Evolutionary conservation across 192 early-diverging fungal species (phyloP).

Genomic region (Gorgonomyces haynaldii): DNA sequence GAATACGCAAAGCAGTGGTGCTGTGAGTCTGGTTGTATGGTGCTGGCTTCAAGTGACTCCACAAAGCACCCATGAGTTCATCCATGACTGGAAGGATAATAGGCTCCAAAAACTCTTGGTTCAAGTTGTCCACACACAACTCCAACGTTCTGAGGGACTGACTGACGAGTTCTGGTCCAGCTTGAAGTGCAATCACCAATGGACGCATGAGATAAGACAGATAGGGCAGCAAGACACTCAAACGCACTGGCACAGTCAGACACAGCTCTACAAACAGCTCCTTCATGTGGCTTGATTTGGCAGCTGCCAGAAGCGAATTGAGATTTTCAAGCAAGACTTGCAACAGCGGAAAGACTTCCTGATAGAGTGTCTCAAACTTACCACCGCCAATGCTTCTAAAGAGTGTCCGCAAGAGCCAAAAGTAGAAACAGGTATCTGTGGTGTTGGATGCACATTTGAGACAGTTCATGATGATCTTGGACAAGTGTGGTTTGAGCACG

Average conservation of each 20-base stretch:
- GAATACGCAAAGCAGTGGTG: slow-evolving; percentile 75
- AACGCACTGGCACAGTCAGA: slow-evolving; percentile 88
- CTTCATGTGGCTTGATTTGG: slow-evolving; percentile 72
- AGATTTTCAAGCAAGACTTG: slow-evolving; percentile 84
- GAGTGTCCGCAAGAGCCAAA: slow-evolving; percentile 74
- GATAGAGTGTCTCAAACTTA: slow-evolving; percentile 87
- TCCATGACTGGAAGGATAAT: slow-evolving; percentile 88
- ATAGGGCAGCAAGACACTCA: slow-evolving; percentile 87
- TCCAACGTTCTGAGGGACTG: slow-evolving; percentile 93
- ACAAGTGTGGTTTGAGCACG: slow-evolving; percentile 86
- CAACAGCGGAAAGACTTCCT: slow-evolving; percentile 87
- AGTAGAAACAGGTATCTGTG: slow-evolving; percentile 83
- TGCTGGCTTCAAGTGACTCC: slow-evolving; percentile 78
- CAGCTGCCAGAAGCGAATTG: slow-evolving; percentile 68
- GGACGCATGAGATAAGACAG: slow-evolving; percentile 92
- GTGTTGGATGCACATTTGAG: slow-evolving; percentile 75
- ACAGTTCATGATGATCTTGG: slow-evolving; percentile 76
- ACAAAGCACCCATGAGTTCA: slow-evolving; percentile 88
- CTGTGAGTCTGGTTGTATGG: slow-evolving; percentile 78
- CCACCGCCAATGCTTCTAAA: slow-evolving; percentile 97
- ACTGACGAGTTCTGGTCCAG: slow-evolving; percentile 85
- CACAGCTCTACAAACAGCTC: slow-evolving; percentile 98
- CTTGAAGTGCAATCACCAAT: slow-evolving; percentile 82
- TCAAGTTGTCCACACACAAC: slow-evolving; percentile 95
- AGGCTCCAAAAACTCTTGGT: slow-evolving; percentile 91